Base-by-base conservation (phyloP, 23 red algal genomes). In the Gracilaria gracilis region DNA sequence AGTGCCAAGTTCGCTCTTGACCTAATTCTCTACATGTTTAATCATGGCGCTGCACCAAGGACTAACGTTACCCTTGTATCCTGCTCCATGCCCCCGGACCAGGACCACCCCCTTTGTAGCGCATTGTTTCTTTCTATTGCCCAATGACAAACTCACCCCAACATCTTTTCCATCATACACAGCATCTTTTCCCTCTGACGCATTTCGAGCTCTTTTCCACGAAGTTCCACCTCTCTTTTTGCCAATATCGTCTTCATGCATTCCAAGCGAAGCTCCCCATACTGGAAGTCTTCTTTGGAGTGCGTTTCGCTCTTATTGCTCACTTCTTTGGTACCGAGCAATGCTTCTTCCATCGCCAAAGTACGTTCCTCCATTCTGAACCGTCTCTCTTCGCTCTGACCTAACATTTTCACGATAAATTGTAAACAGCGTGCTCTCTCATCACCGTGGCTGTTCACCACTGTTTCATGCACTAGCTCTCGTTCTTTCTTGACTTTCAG, bases 151-250 rank as follows among this genome's bases (percentile, higher is more conserved):
- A 62, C 8, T 62, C 27, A 62, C 0, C 59, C 59, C 67, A 73
- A 24, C 67, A 73, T 73, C 35, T 73, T 73, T 21, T 73, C 67
- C 72, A 77, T 24, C 39, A 77, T 31, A 50, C 23, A 51, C 72
- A 8, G 29, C 72, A 77, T 77, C 39, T 48, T 77, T 20, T 77
- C 42, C 8, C 28, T 50, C 8, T 77, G 23, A 16, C 72, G 72
- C 72, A 49, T 25, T 31, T 77, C 72, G 23, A 77, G 39, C 21
- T 77, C 19, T 5, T 77, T 48, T 17, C 19, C 38, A 28, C 72
- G 72, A 25, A 77, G 21, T 28, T 77, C 39, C 42, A 77, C 50
- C 42, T 77, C 20, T 31, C 42, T 40, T 31, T 48, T 77, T 15
- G 40, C 40, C 16, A 77, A 14, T 4, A 77, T 29, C 6, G 72